Conservation (phyloP, 345 rosid genomes). For the Rhodamnia rubescens region DNA sequence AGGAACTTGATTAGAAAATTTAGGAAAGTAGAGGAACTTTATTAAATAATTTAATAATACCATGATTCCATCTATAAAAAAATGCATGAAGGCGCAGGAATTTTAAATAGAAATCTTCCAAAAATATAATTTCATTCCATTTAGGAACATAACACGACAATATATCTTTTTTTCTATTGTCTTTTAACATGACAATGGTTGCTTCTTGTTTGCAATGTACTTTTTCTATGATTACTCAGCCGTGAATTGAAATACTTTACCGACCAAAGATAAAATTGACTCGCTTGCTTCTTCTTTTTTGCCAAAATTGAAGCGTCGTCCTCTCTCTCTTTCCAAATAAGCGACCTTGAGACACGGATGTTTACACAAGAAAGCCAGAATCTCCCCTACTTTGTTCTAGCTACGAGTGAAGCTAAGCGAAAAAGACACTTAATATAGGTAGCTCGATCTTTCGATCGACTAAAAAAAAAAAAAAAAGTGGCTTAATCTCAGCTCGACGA, state of each 20-base stretch:
- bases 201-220: background rate
- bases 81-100: background rate
- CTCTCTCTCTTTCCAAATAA: background rate
- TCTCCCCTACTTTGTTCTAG: background rate
- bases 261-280: too few relatives aligned
- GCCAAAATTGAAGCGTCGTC: background rate
- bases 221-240: background rate
- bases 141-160: background rate
- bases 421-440: too few relatives aligned
- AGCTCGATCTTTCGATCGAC: background rate
- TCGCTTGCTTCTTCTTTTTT: background rate
- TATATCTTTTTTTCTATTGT: background rate
- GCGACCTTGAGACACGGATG: rapidly evolving
- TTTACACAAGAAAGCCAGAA: background rate
- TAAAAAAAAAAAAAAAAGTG: too few relatives aligned
- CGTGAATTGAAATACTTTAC: background rate
- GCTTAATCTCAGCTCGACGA: background rate
- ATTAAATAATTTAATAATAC: background rate
- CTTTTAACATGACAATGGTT: background rate
- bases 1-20: background rate
- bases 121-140: background rate
- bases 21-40: background rate
- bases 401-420: background rate
- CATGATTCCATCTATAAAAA: background rate
- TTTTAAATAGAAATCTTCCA: background rate